Evolutionary conservation across 257 asterid species (phyloP).

Genomic region (Nicotiana undulata): DNA sequence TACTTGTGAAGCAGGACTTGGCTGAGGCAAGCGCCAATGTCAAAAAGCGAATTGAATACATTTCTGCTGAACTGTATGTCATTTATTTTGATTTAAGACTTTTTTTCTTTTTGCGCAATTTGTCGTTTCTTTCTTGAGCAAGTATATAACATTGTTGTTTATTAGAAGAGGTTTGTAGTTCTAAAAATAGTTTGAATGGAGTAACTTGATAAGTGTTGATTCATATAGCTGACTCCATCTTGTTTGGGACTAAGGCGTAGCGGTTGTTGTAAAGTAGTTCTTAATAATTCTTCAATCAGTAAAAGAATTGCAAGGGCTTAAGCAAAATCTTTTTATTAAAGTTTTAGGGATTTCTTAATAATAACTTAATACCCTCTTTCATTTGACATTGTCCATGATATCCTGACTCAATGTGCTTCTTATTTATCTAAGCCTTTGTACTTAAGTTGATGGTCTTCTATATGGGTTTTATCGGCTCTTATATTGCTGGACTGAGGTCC

Average conservation of each 20-base stretch:
- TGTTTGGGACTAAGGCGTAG: too few species aligned
- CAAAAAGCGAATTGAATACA: constrained; percentile 89
- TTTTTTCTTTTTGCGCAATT: neutral
- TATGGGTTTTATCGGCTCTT: neutral
- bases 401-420: too few species aligned
- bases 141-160: neutral
- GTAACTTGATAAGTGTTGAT: too few species aligned
- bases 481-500: neutral
- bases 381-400: too few species aligned
- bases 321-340: neutral
- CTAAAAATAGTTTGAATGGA: too few species aligned
- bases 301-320: neutral
- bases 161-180: neutral
- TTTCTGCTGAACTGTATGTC: constrained; percentile 83
- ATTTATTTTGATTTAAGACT: neutral
- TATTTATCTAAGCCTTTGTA: too few species aligned
- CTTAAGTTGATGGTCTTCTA: too few species aligned
- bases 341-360: neutral
- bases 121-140: neutral
- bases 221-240: too few species aligned
- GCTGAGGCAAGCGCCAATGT: constrained; percentile 97
- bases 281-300: neutral
- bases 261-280: too few species aligned
- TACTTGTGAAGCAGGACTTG: constrained; percentile 92
- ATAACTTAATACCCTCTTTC: neutral